Evolutionary conservation across 164 flowering plant species (phyloP).

Genomic region (Pachysandra terminalis): DNA sequence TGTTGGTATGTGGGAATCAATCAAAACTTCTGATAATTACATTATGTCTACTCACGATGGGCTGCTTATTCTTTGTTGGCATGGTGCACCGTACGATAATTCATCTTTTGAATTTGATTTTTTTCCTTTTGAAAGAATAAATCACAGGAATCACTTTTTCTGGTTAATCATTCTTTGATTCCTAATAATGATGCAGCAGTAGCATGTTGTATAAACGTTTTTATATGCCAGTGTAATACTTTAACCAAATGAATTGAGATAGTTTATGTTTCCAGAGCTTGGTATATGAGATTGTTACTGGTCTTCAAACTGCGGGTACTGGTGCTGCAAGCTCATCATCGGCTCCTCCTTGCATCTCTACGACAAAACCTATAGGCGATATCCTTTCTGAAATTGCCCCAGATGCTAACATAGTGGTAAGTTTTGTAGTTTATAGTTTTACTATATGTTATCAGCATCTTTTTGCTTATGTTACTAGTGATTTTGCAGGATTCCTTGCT

Average conservation of each 20-base stretch:
- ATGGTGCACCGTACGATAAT: background rate
- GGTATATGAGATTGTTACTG: slow-evolving; percentile 67
- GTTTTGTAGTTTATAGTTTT: slow-evolving; percentile 11
- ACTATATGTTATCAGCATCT: background rate
- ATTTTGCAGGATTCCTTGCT: slow-evolving; percentile 35
- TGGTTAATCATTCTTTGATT: background rate
- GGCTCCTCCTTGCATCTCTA: slow-evolving; percentile 41
- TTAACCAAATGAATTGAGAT: slow-evolving; percentile 4
- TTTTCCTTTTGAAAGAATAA: no score
- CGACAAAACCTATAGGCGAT: slow-evolving; percentile 46
- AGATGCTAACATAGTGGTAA: slow-evolving; percentile 29
- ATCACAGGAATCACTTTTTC: no score
- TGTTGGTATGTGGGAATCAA: background rate
- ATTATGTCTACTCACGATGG: background rate
- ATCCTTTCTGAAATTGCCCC: slow-evolving; percentile 55
- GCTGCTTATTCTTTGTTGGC: background rate
- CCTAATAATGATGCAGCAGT: background rate
- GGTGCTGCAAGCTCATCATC: slow-evolving; percentile 84
- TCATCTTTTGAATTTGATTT: background rate
- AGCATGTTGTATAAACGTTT: background rate
- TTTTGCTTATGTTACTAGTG: background rate
- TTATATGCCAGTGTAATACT: background rate
- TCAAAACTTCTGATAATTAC: background rate
- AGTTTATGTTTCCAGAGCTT: slow-evolving; percentile 36
- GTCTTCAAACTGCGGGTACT: slow-evolving; percentile 48